Conservation (phyloP, 2,329 filamentous ascomycete species). For the Aspergillus chevalieri region DNA sequence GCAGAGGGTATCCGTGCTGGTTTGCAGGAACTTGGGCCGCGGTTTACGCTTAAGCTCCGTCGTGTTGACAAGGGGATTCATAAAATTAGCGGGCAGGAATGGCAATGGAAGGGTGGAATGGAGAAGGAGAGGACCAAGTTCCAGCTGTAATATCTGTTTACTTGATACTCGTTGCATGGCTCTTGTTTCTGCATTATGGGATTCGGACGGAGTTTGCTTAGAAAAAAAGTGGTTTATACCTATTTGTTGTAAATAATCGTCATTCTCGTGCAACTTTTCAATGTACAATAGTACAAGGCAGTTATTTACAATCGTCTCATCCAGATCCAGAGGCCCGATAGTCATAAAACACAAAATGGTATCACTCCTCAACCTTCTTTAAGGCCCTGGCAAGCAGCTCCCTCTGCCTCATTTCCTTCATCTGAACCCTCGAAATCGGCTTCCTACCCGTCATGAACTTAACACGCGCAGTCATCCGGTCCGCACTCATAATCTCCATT, state of each 20-base stretch:
- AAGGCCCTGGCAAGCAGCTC: slow-evolving; percentile 3
- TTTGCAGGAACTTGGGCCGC: slow-evolving; percentile 81
- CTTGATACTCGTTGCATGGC: slow-evolving; percentile 14
- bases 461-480: slow-evolving; percentile 20
- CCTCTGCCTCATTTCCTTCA: slow-evolving; percentile 7
- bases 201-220: slow-evolving; percentile 9
- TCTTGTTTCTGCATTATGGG: slow-evolving; percentile 1
- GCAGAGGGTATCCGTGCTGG: slow-evolving; percentile 81
- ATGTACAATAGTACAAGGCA: too few species aligned
- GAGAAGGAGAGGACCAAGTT: slow-evolving; percentile 93
- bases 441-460: slow-evolving; percentile 26
- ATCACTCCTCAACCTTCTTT: not conserved
- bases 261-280: not conserved
- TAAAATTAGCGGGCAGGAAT: slow-evolving; percentile 70
- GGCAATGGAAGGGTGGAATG: slow-evolving; percentile 95
- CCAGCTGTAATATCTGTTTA: slow-evolving; percentile 57
- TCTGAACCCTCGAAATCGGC: slow-evolving; percentile 14
- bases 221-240: not conserved
- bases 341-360: not conserved
- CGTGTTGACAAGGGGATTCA: slow-evolving; percentile 86
- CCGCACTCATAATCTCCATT: slow-evolving; percentile 26
- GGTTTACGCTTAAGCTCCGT: slow-evolving; percentile 78
- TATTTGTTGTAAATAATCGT: slow-evolving; percentile 1
- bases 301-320: too few species aligned
- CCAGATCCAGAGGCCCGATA: not conserved